Evolutionary conservation across 345 rosid species (phyloP).

Genomic region (Aquilaria sinensis): DNA sequence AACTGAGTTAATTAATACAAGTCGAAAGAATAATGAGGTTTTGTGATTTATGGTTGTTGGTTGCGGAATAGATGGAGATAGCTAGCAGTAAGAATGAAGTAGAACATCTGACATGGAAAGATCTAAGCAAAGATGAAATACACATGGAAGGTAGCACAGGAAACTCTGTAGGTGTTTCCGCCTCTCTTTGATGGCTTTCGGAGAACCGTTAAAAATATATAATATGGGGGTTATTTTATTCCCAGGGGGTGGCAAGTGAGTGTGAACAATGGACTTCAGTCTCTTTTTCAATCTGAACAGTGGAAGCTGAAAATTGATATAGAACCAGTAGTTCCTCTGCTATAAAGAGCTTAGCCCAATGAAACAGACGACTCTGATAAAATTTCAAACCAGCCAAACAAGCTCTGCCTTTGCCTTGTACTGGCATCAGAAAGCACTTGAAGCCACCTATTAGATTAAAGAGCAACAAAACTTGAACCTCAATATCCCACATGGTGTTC

Average conservation of each 20-base stretch:
- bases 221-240: conserved; percentile 33
- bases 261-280: background rate
- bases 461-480: too few species aligned
- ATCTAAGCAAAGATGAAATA: conserved; percentile 48
- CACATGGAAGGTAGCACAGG: conserved; percentile 58
- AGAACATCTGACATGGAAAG: conserved; percentile 43
- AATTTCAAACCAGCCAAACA: too few species aligned
- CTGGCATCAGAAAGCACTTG: too few species aligned
- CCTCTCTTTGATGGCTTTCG: conserved; percentile 48
- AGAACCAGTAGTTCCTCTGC: too few species aligned
- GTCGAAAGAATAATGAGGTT: background rate
- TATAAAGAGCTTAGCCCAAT: too few species aligned
- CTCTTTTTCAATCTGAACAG: too few species aligned
- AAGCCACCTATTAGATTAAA: too few species aligned
- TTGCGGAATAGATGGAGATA: conserved; percentile 46
- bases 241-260: conserved; percentile 55
- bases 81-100: conserved; percentile 30
- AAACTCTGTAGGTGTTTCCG: conserved; percentile 37
- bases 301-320: too few species aligned
- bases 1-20: too few species aligned
- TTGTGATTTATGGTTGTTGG: background rate
- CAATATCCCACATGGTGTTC: too few species aligned
- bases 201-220: conserved; percentile 31
- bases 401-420: too few species aligned
- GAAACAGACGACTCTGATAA: too few species aligned